Evolutionary conservation across 345 rosid species (phyloP).

Genomic region (Murraya paniculata): DNA sequence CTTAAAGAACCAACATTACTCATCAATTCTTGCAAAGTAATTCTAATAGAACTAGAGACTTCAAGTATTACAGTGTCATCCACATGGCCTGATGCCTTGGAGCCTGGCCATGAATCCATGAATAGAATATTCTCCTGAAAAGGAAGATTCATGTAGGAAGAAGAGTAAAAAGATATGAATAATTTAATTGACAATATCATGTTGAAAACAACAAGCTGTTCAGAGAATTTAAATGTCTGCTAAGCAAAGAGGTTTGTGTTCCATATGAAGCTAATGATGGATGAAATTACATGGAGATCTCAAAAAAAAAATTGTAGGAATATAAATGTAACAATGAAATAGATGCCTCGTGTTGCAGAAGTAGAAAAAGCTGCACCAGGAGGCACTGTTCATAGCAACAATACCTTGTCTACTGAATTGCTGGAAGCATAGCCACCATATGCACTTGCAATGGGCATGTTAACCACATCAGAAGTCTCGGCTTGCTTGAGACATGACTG

Average conservation of each 20-base stretch:
- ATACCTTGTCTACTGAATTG: constrained; percentile 49
- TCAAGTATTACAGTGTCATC: constrained; percentile 37
- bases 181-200: neutral
- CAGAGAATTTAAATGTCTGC: constrained; percentile 3
- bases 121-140: constrained; percentile 47
- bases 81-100: constrained; percentile 36
- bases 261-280: neutral
- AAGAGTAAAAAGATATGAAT: constrained; percentile 9
- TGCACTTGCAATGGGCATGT: constrained; percentile 30
- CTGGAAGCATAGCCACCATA: constrained; percentile 19
- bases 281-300: neutral
- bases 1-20: constrained; percentile 41
- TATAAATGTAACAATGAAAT: neutral
- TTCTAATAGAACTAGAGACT: constrained; percentile 42
- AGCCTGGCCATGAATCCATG: constrained; percentile 37
- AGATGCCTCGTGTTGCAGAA: neutral
- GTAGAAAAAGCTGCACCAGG: neutral
- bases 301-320: neutral
- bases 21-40: constrained; percentile 50
- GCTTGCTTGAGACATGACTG: constrained; percentile 43
- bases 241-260: neutral
- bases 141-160: constrained; percentile 22
- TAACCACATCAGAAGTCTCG: constrained; percentile 31
- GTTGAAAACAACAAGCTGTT: constrained; percentile 1
- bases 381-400: neutral